phyloP scores from a whole-genome alignment of 768 basidiomycete genomes.

The Lactifluus pinguis region DNA sequence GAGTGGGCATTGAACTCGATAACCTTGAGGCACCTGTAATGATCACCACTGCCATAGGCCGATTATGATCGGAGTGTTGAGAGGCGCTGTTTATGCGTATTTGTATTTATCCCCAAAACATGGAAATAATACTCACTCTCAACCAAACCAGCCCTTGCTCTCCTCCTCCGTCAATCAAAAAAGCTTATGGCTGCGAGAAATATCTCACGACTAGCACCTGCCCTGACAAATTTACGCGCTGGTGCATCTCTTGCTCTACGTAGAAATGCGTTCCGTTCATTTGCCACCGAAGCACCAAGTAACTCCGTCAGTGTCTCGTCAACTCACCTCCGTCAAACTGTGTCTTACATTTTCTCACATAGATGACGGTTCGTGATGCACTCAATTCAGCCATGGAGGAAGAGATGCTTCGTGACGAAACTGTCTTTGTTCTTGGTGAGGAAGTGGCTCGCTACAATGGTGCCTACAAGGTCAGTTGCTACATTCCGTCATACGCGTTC shows the following conservation, averaged over 20 bases:
- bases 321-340: conserved; percentile 25
- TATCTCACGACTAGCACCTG: conserved; percentile 55
- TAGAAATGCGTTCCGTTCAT: conserved; percentile 42
- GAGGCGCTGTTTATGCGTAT: conserved; percentile 8
- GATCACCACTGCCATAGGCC: conserved; percentile 41
- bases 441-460: conserved; percentile 98
- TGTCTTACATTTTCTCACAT: conserved; percentile 15
- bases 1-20: not conserved
- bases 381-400: conserved; percentile 98
- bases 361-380: conserved; percentile 99
- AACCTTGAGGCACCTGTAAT: conserved; percentile 84
- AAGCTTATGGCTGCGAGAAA: conserved; percentile 51
- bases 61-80: conserved; percentile 4
- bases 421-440: conserved; percentile 92
- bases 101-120: not conserved
- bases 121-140: not conserved
- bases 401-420: conserved; percentile 95
- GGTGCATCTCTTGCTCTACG: conserved; percentile 35
- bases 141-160: conserved; percentile 17
- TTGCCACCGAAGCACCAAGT: conserved; percentile 51
- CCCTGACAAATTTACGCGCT: conserved; percentile 33
- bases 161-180: conserved; percentile 25
- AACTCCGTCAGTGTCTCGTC: conserved; percentile 36
- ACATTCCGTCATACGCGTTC: not conserved
- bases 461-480: conserved; percentile 72